Base-by-base conservation (phyloP, 768 basidiomycete genomes). In the Agrocybe pediades region DNA sequence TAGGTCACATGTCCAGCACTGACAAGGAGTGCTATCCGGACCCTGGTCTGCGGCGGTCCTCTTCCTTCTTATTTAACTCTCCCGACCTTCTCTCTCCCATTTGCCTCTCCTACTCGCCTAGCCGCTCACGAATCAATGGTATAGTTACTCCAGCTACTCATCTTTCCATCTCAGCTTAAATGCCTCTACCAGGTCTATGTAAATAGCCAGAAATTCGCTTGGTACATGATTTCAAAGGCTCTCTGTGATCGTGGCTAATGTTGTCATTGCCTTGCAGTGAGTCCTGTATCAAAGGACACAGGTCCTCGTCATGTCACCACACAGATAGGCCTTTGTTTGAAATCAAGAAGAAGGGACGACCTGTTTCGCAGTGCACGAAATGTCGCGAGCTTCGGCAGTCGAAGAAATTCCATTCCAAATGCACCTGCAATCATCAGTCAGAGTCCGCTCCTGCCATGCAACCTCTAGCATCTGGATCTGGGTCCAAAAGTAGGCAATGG, bases 231-330 rank as follows among this genome's bases (percentile, higher is more conserved):
- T 36, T 3, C 33, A 15, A 36, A 66, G 45, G n/a, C 49, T 27
- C 36, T 36, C 40, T 20, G 25, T 15, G 11, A 19, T 24, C 27
- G 30, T 42, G 26, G n/a, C 20, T 29, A 25, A 26, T 20, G 16
- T 44, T 53, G 46, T 58, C 29, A 58, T 58, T 9, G 29, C 36
- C 46, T 29, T 27, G 19, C 62, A 95, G 94, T 70, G 90, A 89
- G 75, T 88, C 92, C 11, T 97, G 95, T 70, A 95, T 95, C 67
- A 95, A 95, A 72, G 95, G 95, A 0, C 94, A 97, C 65, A 86
- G 95, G 49, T 95, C 94, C 11, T 93, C 92, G 2, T 84, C 84
- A 13, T 97, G 95, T 68, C 81, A 82, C 44, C 95, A 97, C 66
- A 85, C 85, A 25, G 90, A 93, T 61, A 79, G 95, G 17, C 92